Conservation (phyloP, 345 rosid species). For the Crucihimalaya himalaica region DNA sequence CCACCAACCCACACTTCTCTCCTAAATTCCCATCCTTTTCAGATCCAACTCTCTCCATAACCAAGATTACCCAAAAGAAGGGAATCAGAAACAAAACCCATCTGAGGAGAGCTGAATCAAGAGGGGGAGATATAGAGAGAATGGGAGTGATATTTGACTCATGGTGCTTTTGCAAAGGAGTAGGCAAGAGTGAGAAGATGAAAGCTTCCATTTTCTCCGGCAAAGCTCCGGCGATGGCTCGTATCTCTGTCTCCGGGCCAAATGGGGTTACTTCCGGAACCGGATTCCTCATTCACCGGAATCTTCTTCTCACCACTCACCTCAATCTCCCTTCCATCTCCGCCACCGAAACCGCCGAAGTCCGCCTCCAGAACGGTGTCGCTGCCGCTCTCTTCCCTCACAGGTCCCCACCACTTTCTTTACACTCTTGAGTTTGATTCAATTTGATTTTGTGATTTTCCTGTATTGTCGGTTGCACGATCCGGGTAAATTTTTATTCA, state of each 20-base stretch:
- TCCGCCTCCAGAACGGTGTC: constrained; percentile 73
- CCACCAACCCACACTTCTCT: constrained; percentile 27
- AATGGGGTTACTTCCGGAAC: constrained; percentile 55
- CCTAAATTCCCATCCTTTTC: constrained; percentile 35
- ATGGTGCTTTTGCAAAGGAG: constrained; percentile 94
- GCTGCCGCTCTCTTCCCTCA: constrained; percentile 77
- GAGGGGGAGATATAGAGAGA: not conserved
- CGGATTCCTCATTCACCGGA: constrained; percentile 87
- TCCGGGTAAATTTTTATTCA: constrained; percentile 1
- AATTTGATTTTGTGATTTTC: not conserved
- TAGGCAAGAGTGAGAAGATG: constrained; percentile 83
- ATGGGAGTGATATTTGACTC: constrained; percentile 80
- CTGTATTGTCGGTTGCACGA: constrained; percentile 32
- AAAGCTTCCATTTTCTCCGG: constrained; percentile 71
- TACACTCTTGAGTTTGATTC: constrained; percentile 2
- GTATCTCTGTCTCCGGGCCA: constrained; percentile 49
- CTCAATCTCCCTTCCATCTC: constrained; percentile 75
- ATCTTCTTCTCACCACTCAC: constrained; percentile 84
- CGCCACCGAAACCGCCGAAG: constrained; percentile 75
- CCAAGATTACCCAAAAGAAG: not conserved
- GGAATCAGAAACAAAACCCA: constrained; percentile 21
- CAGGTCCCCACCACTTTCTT: constrained; percentile 45
- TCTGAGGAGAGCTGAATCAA: constrained; percentile 6
- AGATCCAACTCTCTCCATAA: constrained; percentile 43
- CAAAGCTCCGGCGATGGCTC: constrained; percentile 61